Evolutionary conservation across 2,329 filamentous ascomycete genomes (phyloP), one percentile per base, ranked within the genome.

Genomic region (Penicillium griseofulvum): DNA sequence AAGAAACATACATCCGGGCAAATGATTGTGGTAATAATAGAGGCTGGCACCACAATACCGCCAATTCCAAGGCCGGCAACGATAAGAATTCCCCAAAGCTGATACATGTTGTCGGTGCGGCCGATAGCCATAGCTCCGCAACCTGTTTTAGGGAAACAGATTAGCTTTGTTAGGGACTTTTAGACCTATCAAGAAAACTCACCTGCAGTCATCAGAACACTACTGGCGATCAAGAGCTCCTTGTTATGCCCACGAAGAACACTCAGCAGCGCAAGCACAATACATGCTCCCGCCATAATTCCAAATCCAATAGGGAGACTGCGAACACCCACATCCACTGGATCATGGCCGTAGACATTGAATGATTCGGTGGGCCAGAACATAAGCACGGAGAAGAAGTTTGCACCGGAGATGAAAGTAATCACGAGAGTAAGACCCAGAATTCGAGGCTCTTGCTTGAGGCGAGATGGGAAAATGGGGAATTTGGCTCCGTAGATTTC

Each of bases 1-100:
- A 12, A 9, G 4, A 8, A 8, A 38, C 71, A 57, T 63, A 76
- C 86, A 65, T 87, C 83, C 0, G 87, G 86, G 57, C 85, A 88
- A 61, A 88, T 84, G 62, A 89, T 88, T 10, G 84, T 86, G 7
- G 84, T 83, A 54, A 89, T 86, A 61, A 88, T 86, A 1, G 83
- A 85, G 1, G 83, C 82, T 0, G 86, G 87, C 5, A 89, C 83
- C 16, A 88, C 82, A 48, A 89, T 86, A 1, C 84, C 86, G 7
- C 86, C 87, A 5, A 88, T 83, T 7, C 87, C 87, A 2, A 88
- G 69, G 5, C 83, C 82, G 1, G 85, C 84, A 5, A 88, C 66
- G 14, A 83, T 73, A n/a, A 88, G 75, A 26, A 87, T 71, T 14
- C 77, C 80, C 74, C 82, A 87, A 16, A 86, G 71, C 17, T 75